phyloP scores from a whole-genome alignment of 192 early-diverging fungal genomes.

The Obelidium mucronatum region DNA sequence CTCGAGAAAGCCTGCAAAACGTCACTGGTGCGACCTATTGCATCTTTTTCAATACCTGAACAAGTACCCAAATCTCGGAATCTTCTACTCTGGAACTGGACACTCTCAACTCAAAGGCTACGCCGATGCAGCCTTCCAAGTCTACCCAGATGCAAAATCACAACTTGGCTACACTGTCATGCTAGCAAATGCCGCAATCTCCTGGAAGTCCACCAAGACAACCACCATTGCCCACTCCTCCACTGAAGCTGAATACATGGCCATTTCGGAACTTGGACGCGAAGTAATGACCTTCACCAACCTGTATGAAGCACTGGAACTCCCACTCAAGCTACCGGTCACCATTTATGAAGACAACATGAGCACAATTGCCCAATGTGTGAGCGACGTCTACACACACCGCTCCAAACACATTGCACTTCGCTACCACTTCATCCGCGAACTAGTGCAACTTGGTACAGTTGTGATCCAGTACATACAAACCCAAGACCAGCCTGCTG shows the following conservation, averaged over 20 bases:
- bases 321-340: not conserved
- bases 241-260: slow-evolving; percentile 36
- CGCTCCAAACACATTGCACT: slow-evolving; percentile 27
- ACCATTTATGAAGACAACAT: slow-evolving; percentile 22
- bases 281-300: slow-evolving; percentile 8
- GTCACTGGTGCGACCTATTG: not conserved
- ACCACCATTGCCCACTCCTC: not conserved
- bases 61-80: not conserved
- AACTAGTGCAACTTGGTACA: not conserved
- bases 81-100: slow-evolving; percentile 4
- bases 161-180: slow-evolving; percentile 20
- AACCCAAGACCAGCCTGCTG: not conserved
- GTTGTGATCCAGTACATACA: slow-evolving; percentile 1
- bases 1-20: not conserved
- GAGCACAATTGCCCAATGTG: slow-evolving; percentile 19
- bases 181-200: not conserved
- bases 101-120: not conserved
- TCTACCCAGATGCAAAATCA: not conserved
- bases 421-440: slow-evolving; percentile 25
- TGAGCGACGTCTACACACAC: slow-evolving; percentile 8
- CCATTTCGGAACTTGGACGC: slow-evolving; percentile 12
- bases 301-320: not conserved
- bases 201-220: slow-evolving; percentile 24
- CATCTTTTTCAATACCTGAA: not conserved
- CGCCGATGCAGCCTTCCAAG: slow-evolving; percentile 14